Percentiles rank a stretch among this genome's conserved stretches.
Conservation (phyloP, 1,284 basidiomycete species). For the Sparassis latifolia region DNA sequence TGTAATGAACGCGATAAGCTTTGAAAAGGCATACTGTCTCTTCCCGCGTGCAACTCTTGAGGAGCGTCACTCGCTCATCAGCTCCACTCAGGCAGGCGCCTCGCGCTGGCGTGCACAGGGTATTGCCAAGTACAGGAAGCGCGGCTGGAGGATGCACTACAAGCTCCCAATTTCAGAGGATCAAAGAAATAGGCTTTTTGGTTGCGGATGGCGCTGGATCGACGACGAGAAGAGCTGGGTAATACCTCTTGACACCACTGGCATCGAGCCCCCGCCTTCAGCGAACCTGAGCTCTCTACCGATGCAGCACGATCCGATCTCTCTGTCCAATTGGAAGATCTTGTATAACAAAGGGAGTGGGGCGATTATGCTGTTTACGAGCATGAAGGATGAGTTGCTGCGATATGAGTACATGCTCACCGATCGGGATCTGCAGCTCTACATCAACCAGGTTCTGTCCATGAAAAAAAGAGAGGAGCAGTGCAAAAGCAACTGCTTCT, state of each 20-base stretch:
- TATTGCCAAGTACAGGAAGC: constrained; percentile 14
- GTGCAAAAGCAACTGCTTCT: not conserved
- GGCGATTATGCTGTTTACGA: not conserved
- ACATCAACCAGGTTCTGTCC: not conserved
- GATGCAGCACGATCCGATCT: constrained; percentile 5
- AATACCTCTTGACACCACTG: constrained; percentile 6
- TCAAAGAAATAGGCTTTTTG: constrained; percentile 2
- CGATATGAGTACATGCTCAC: not conserved
- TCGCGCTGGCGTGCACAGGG: not conserved
- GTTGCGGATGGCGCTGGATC: constrained; percentile 8
- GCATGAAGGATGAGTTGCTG: not conserved
- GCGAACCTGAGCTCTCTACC: not conserved
- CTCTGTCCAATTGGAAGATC: constrained; percentile 5
- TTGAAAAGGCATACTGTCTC: constrained; percentile 20
- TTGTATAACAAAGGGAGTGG: not conserved
- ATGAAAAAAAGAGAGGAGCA: not conserved
- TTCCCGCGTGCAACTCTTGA: constrained; percentile 23
- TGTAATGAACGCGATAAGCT: constrained; percentile 24
- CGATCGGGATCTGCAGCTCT: not conserved
- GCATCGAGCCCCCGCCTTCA: constrained; percentile 1
- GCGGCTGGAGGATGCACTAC: constrained; percentile 15
- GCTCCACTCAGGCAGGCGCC: not conserved
- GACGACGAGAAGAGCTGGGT: constrained; percentile 12
- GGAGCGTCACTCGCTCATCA: constrained; percentile 8
- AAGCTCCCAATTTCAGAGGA: not conserved